Evolutionary conservation across 192 early-diverging fungal species (phyloP).

Genomic region (Oehlia diaphana): DNA sequence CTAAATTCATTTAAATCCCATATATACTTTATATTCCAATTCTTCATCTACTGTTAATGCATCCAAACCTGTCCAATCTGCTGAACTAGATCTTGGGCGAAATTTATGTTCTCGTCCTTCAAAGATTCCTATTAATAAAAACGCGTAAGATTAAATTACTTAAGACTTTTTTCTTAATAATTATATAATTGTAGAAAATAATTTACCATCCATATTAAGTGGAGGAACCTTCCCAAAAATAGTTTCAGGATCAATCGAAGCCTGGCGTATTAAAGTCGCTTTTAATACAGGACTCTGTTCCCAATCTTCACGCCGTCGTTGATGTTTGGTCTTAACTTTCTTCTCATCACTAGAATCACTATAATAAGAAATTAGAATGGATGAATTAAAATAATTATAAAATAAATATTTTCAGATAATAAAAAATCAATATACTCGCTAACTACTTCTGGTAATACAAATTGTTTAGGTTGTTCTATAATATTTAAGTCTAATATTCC

Average conservation of each 20-base stretch:
- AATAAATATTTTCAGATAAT: neutral
- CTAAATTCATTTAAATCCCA: neutral
- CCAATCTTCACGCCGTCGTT: constrained; percentile 43
- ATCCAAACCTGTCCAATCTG: constrained; percentile 16
- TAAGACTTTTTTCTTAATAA: neutral
- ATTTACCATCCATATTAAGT: neutral
- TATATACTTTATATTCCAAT: constrained; percentile 20
- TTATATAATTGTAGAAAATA: neutral
- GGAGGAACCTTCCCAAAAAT: constrained; percentile 18
- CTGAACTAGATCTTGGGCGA: constrained; percentile 15
- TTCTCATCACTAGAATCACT: neutral
- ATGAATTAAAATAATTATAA: neutral
- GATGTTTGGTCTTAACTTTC: neutral
- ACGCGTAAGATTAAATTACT: neutral
- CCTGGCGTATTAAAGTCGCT: neutral
- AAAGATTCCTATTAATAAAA: constrained; percentile 5
- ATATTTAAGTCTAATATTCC: neutral
- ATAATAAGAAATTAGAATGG: neutral
- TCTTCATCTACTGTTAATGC: constrained; percentile 18
- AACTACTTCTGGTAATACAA: neutral
- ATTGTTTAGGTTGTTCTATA: neutral
- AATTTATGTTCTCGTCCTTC: neutral
- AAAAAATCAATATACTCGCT: neutral
- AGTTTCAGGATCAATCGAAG: constrained; percentile 20
- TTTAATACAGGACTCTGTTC: neutral